These are phyloP conservation scores for Rickenella mellea DNA, from an alignment of 768 basidiomycete species.

Conservation along the genomic window DNA sequence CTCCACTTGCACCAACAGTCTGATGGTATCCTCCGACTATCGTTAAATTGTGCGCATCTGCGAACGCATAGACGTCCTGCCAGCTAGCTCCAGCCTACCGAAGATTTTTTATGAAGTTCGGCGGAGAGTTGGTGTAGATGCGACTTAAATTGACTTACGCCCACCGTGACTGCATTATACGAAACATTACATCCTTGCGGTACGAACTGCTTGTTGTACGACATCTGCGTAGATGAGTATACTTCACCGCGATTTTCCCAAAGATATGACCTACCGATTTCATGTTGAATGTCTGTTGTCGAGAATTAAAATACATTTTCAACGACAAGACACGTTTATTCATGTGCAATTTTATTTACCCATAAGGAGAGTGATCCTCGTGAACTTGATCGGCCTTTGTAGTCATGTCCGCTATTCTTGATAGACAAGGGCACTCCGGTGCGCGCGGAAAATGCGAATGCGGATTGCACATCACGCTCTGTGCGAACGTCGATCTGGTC, in stretches of 20 bases:
- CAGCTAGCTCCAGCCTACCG: constrained; percentile 22
- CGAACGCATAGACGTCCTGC: constrained; percentile 23
- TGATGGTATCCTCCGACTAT: constrained; percentile 23
- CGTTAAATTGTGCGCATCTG: constrained; percentile 25
- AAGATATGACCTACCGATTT: constrained; percentile 1
- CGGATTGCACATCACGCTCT: constrained; percentile 31
- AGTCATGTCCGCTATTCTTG: constrained; percentile 39
- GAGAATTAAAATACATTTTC: background rate
- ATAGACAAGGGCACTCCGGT: constrained; percentile 33
- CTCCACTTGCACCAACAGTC: constrained; percentile 28
- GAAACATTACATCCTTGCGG: constrained; percentile 10
- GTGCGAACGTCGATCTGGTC: constrained; percentile 32
- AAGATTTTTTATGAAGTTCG: background rate
- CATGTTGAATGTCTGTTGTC: constrained; percentile 3
- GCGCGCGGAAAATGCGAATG: constrained; percentile 32
- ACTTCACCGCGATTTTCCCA: background rate
- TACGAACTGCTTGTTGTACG: constrained; percentile 13
- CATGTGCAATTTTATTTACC: constrained; percentile 12
- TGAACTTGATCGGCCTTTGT: constrained; percentile 18
- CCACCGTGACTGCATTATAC: constrained; percentile 18
- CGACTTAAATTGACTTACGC: constrained; percentile 10
- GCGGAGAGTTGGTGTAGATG: constrained; percentile 1
- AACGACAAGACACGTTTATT: constrained; percentile 4
- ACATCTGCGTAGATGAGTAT: constrained; percentile 7
- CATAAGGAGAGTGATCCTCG: constrained; percentile 17